A percentile compares a stretch with the other conserved stretches of the same genome.
Evolutionary conservation across 106 monocot genomes (phyloP).

Genomic region (Posidonia australis): DNA sequence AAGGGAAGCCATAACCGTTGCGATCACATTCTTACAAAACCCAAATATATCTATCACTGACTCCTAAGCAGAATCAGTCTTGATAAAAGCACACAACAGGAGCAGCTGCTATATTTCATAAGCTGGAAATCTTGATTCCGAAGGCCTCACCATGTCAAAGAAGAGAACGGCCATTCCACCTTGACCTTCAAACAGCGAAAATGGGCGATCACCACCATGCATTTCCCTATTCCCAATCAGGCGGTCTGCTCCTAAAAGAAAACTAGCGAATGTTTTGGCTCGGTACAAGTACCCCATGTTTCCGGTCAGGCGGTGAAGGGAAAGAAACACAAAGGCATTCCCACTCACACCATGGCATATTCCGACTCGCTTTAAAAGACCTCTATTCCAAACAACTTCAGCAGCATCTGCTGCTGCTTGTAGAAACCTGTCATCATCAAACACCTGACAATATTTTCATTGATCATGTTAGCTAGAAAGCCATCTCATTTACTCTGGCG

Average conservation of each 20-base stretch:
- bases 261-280: constrained; percentile 78
- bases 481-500: too few relatives aligned
- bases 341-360: constrained; percentile 91
- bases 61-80: too few relatives aligned
- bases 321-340: constrained; percentile 70
- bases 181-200: constrained; percentile 80
- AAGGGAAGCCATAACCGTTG: too few relatives aligned
- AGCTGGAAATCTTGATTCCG: constrained; percentile 71
- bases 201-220: constrained; percentile 72
- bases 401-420: constrained; percentile 58
- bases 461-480: too few relatives aligned
- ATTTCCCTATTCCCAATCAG: constrained; percentile 55
- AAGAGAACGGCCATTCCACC: constrained; percentile 77
- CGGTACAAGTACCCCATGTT: constrained; percentile 46
- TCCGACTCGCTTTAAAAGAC: constrained; percentile 74
- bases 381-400: constrained; percentile 86
- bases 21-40: too few relatives aligned
- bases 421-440: constrained; percentile 47
- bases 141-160: constrained; percentile 55
- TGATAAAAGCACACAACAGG: too few relatives aligned
- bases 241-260: constrained; percentile 41
- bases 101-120: constrained; percentile 64
- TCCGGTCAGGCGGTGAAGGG: constrained; percentile 58
- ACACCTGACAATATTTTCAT: constrained; percentile 34
- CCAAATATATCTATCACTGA: too few relatives aligned